A percentile compares a stretch with the other conserved stretches of the same genome.
These are phyloP conservation scores for Taxawa tesnikishii DNA, from an alignment of 2,329 filamentous ascomycete genomes.

Conservation along the genomic window DNA sequence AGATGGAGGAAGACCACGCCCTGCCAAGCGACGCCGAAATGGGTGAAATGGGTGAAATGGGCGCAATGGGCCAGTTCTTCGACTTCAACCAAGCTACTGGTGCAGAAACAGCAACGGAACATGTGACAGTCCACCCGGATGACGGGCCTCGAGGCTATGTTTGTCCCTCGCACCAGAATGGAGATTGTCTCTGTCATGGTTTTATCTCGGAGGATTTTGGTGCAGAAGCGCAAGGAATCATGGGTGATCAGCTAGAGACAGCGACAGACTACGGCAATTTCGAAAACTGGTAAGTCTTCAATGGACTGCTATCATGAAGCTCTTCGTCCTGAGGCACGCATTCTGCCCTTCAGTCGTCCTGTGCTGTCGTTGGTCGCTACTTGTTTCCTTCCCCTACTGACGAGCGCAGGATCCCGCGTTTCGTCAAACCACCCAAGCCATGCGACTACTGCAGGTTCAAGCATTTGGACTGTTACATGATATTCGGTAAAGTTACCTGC, in stretches of 20 bases:
- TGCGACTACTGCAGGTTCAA: slow-evolving; percentile 36
- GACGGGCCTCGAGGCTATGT: neutral
- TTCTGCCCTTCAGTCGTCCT: too few relatives aligned
- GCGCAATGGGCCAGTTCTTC: slow-evolving; percentile 7
- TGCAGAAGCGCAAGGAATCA: too few relatives aligned
- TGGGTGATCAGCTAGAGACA: too few relatives aligned
- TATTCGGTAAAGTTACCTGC: slow-evolving; percentile 25
- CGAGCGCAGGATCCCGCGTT: slow-evolving; percentile 35
- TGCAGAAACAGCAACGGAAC: slow-evolving; percentile 5
- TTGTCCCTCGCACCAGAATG: slow-evolving; percentile 8
- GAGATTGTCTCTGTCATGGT: slow-evolving; percentile 1
- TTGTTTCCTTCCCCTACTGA: too few relatives aligned
- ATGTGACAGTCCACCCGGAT: too few relatives aligned
- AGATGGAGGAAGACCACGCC: too few relatives aligned
- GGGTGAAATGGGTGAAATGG: slow-evolving; percentile 1
- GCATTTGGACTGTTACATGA: slow-evolving; percentile 34
- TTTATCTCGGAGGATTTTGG: too few relatives aligned
- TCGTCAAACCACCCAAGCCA: slow-evolving; percentile 30
- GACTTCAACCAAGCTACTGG: slow-evolving; percentile 5
- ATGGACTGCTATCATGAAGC: too few relatives aligned
- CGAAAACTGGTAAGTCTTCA: slow-evolving; percentile 24
- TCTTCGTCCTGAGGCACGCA: too few relatives aligned
- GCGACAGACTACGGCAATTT: slow-evolving; percentile 20
- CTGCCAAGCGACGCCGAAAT: too few relatives aligned
- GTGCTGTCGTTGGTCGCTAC: too few relatives aligned